These are phyloP conservation scores for Penicillium expansum DNA, from an alignment of 2,329 filamentous ascomycete genomes.

Conservation along the genomic window DNA sequence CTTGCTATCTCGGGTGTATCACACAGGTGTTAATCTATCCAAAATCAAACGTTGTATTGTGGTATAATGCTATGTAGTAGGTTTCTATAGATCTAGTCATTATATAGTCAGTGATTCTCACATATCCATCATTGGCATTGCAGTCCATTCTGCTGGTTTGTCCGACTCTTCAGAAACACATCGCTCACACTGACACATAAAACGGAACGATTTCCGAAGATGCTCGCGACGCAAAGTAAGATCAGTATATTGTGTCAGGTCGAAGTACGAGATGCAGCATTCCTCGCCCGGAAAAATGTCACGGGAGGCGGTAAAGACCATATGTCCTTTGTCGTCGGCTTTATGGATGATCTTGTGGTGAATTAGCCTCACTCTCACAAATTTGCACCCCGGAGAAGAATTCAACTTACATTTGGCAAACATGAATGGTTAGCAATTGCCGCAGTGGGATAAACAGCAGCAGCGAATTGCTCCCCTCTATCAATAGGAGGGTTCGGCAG, in stretches of 20 bases:
- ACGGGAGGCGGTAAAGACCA: constrained; percentile 31
- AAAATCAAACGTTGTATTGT: background rate
- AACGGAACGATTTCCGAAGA: constrained; percentile 29
- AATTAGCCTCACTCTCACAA: constrained; percentile 1
- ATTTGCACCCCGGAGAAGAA: background rate
- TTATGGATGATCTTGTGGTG: constrained; percentile 28
- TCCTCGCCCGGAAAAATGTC: constrained; percentile 32
- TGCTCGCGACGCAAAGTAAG: constrained; percentile 24
- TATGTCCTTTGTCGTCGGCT: constrained; percentile 28
- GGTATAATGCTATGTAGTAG: background rate
- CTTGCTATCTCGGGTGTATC: background rate
- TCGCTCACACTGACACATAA: constrained; percentile 28
- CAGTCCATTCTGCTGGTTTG: constrained; percentile 15
- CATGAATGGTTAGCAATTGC: constrained; percentile 28
- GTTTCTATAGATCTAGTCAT: background rate
- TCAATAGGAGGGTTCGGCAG: constrained; percentile 8
- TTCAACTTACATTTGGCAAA: constrained; percentile 22
- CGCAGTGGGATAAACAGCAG: constrained; percentile 25
- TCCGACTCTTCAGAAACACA: constrained; percentile 26
- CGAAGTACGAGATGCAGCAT: constrained; percentile 37
- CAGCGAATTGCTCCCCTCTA: constrained; percentile 24
- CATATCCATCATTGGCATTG: constrained; percentile 20
- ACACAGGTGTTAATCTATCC: background rate
- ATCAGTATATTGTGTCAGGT: constrained; percentile 23
- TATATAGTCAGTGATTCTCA: background rate